phyloP scores from a whole-genome alignment of 164 flowering plant genomes.

The Magnolia officinalis region DNA sequence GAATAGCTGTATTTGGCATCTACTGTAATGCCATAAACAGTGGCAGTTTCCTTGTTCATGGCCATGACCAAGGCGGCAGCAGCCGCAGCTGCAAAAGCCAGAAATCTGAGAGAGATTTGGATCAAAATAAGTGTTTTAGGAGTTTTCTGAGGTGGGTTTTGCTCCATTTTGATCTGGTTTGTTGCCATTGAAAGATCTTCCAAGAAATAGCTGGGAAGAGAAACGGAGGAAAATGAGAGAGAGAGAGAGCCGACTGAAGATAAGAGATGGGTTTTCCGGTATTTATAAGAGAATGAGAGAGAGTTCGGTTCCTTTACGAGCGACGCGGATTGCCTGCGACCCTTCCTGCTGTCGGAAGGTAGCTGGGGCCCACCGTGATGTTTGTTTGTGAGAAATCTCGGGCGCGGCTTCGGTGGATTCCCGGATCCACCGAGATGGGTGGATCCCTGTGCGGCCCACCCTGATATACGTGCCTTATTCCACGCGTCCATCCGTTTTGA shows the following conservation, averaged over 20 bases:
- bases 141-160: constrained; percentile 8
- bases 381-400: too few species aligned
- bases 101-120: constrained; percentile 35
- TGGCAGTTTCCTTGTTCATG: constrained; percentile 28
- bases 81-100: constrained; percentile 38
- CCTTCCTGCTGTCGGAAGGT: too few species aligned
- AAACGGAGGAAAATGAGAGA: background rate
- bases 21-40: constrained; percentile 23
- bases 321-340: too few species aligned
- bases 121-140: constrained; percentile 11
- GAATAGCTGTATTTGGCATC: constrained; percentile 36
- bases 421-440: too few species aligned
- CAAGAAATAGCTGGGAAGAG: background rate
- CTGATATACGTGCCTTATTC: too few species aligned
- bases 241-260: background rate
- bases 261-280: background rate
- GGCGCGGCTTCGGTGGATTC: too few species aligned
- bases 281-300: too few species aligned
- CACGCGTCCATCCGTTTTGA: too few species aligned
- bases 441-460: too few species aligned
- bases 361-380: too few species aligned
- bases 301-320: too few species aligned
- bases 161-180: constrained; percentile 5
- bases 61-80: constrained; percentile 24
- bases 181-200: constrained; percentile 18